Evolutionary conservation across 2,329 filamentous ascomycete genomes (phyloP).

Genomic region (Pyrenophora tritici-repentis): DNA sequence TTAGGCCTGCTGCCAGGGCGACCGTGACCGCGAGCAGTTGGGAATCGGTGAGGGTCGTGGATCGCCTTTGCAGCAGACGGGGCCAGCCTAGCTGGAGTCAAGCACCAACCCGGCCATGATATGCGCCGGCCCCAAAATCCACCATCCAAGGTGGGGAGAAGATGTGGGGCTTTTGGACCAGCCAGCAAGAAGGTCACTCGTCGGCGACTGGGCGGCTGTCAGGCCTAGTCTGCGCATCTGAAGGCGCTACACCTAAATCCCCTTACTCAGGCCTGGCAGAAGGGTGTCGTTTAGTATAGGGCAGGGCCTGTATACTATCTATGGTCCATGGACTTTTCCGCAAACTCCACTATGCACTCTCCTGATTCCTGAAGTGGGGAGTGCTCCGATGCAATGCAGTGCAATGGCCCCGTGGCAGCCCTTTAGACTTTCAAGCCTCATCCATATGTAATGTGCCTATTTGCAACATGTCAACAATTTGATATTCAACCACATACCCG

Average conservation of each 20-base stretch:
- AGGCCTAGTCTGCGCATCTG: slow-evolving; percentile 22
- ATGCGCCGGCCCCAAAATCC: slow-evolving; percentile 15
- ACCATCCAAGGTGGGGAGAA: slow-evolving; percentile 25
- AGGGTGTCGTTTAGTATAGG: slow-evolving; percentile 37
- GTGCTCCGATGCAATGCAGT: slow-evolving; percentile 41
- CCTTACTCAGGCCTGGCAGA: slow-evolving; percentile 26
- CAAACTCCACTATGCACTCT: slow-evolving; percentile 9
- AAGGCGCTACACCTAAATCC: slow-evolving; percentile 30
- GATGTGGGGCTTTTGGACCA: slow-evolving; percentile 25
- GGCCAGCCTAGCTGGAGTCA: slow-evolving; percentile 14
- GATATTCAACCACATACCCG: slow-evolving; percentile 25
- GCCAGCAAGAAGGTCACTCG: slow-evolving; percentile 15
- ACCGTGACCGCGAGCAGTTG: slow-evolving; percentile 16
- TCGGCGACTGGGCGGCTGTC: slow-evolving; percentile 23
- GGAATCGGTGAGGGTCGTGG: slow-evolving; percentile 20
- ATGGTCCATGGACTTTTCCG: slow-evolving; percentile 17
- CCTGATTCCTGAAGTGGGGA: slow-evolving; percentile 40
- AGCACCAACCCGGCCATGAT: slow-evolving; percentile 26
- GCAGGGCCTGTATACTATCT: slow-evolving; percentile 25
- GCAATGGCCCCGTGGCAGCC: slow-evolving; percentile 30
- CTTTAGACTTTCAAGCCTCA: slow-evolving; percentile 39
- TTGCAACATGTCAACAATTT: slow-evolving; percentile 23
- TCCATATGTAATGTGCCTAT: slow-evolving; percentile 23
- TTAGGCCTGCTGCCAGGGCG: slow-evolving; percentile 23
- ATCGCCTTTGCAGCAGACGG: slow-evolving; percentile 42